Percentiles rank a stretch among this genome's conserved stretches.
Conservation (phyloP, 2,329 filamentous ascomycete species). For the Xylariaceae sp. region DNA sequence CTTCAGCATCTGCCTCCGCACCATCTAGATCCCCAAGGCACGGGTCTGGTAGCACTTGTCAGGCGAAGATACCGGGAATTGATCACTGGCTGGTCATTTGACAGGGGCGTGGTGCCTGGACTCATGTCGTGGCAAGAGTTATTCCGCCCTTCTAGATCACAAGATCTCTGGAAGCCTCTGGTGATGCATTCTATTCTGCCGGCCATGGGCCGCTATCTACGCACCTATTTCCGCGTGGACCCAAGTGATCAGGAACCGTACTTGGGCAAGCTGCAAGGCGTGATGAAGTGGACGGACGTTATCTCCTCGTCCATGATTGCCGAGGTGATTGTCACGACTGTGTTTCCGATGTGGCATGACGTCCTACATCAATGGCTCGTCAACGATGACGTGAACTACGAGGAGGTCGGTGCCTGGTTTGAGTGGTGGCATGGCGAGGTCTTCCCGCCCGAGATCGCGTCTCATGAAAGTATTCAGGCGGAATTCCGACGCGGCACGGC, state of each 20-base stretch:
- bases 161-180: slow-evolving; percentile 54
- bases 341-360: slow-evolving; percentile 84
- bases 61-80: slow-evolving; percentile 59
- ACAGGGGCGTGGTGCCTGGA: slow-evolving; percentile 55
- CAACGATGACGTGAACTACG: slow-evolving; percentile 50
- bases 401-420: slow-evolving; percentile 61
- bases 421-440: slow-evolving; percentile 58
- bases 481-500: slow-evolving; percentile 56
- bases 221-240: slow-evolving; percentile 55
- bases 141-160: slow-evolving; percentile 41
- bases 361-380: slow-evolving; percentile 60
- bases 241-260: slow-evolving; percentile 70
- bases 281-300: slow-evolving; percentile 68
- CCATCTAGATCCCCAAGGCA: slow-evolving; percentile 56
- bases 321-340: slow-evolving; percentile 70
- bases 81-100: slow-evolving; percentile 59
- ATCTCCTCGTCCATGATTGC: slow-evolving; percentile 63
- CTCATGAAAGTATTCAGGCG: slow-evolving; percentile 42
- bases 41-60: slow-evolving; percentile 57
- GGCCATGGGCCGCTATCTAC: slow-evolving; percentile 54
- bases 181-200: slow-evolving; percentile 60
- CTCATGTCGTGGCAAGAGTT: slow-evolving; percentile 55
- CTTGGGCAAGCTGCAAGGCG: slow-evolving; percentile 64
- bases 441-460: slow-evolving; percentile 48
- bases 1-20: slow-evolving; percentile 65